A percentile compares a stretch with the other conserved stretches of the same genome.
Evolutionary conservation across 805 yeast genomes (phyloP).

Genomic region (Metschnikowia hibisci): DNA sequence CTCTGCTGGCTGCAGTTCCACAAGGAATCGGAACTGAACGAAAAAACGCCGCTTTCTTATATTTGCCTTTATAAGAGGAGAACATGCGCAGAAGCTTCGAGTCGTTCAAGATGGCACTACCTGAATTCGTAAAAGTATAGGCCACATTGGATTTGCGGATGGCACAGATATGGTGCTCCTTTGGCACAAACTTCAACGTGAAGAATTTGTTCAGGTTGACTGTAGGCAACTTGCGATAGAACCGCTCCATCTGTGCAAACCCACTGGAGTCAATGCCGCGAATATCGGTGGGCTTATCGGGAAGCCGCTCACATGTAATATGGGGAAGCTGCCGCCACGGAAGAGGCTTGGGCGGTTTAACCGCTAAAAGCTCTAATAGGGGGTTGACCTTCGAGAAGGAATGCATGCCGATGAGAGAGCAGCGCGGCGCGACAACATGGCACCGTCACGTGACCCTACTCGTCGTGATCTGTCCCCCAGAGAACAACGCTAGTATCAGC

Average conservation of each 20-base stretch:
- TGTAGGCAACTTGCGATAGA: constrained; percentile 16
- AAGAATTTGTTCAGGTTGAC: constrained; percentile 22
- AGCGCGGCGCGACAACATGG: neutral
- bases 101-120: constrained; percentile 28
- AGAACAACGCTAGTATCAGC: constrained; percentile 28
- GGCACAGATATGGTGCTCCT: constrained; percentile 23
- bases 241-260: constrained; percentile 13
- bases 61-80: constrained; percentile 28
- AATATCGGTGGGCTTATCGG: constrained; percentile 30
- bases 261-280: constrained; percentile 30
- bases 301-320: constrained; percentile 18
- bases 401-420: neutral
- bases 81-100: constrained; percentile 19
- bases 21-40: constrained; percentile 25
- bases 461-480: constrained; percentile 30
- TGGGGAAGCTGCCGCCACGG: constrained; percentile 15
- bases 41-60: constrained; percentile 21
- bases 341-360: neutral
- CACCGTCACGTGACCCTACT: neutral
- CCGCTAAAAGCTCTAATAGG: neutral
- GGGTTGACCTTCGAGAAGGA: too few relatives aligned
- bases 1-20: constrained; percentile 31
- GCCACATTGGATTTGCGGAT: constrained; percentile 39
- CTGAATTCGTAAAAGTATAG: constrained; percentile 29
- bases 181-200: constrained; percentile 28